phyloP scores from a whole-genome alignment of 805 yeast species.

The Phaffomyces antillensis region DNA sequence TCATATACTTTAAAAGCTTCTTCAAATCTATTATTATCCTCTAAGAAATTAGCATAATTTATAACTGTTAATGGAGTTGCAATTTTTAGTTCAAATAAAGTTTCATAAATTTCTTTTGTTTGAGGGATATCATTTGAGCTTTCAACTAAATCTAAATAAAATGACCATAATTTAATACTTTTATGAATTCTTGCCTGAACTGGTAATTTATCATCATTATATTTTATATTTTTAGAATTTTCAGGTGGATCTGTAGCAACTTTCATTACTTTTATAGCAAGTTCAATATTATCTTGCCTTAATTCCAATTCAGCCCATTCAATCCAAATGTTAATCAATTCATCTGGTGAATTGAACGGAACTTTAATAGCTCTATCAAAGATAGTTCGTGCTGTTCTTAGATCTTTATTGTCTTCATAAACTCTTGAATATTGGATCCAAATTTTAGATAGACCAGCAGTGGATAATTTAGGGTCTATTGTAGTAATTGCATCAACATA shows the following conservation, averaged over 20 bases:
- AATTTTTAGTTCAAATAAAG: constrained; percentile 47
- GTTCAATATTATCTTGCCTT: constrained; percentile 38
- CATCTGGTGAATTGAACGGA: constrained; percentile 55
- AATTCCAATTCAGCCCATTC: constrained; percentile 70
- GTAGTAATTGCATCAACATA: constrained; percentile 59
- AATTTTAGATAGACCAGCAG: constrained; percentile 43
- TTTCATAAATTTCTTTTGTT: constrained; percentile 42
- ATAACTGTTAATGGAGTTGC: constrained; percentile 64
- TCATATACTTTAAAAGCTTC: constrained; percentile 59
- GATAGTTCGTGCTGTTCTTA: constrained; percentile 53
- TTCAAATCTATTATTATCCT: constrained; percentile 38
- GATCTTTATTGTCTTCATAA: constrained; percentile 50
- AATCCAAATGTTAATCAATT: constrained; percentile 62
- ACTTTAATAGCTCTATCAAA: constrained; percentile 62
- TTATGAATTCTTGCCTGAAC: constrained; percentile 56
- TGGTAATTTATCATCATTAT: constrained; percentile 35
- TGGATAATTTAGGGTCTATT: constrained; percentile 52
- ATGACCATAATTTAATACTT: constrained; percentile 62
- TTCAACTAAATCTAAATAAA: constrained; percentile 65
- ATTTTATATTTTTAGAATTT: constrained; percentile 24
- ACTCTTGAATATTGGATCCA: constrained; percentile 68
- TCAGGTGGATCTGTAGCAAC: constrained; percentile 34
- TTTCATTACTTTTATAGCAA: constrained; percentile 34
- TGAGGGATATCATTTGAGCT: constrained; percentile 37
- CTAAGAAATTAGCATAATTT: constrained; percentile 57